Percentiles rank a stretch among this genome's conserved stretches.
phyloP scores from a whole-genome alignment of 2,329 filamentous ascomycete species.

The Podosphaera aphanis region DNA sequence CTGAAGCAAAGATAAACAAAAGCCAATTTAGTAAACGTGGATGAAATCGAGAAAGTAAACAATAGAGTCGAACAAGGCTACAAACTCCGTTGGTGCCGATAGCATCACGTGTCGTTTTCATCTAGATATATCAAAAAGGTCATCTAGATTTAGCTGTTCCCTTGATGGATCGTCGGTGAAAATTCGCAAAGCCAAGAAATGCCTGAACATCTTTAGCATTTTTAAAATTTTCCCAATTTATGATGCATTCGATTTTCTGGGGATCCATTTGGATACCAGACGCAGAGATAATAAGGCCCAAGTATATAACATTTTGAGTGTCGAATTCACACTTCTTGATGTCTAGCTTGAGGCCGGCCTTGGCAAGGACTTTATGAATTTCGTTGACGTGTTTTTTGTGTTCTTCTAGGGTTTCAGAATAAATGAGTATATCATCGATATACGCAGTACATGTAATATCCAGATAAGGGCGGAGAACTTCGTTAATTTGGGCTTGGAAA shows the following conservation, averaged over 20 bases:
- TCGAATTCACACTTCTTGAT: background rate
- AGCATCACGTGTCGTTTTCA: too few relatives aligned
- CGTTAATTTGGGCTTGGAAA: background rate
- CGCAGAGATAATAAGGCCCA: background rate
- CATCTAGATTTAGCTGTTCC: too few relatives aligned
- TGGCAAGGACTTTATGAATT: background rate
- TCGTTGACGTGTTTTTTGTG: background rate
- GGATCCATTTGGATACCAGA: background rate
- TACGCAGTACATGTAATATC: background rate
- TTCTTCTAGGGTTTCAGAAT: background rate
- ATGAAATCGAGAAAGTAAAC: too few relatives aligned
- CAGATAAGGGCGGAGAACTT: background rate
- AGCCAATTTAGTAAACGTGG: too few relatives aligned
- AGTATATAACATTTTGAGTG: background rate
- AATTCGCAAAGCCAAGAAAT: too few relatives aligned
- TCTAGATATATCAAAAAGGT: too few relatives aligned
- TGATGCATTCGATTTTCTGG: background rate
- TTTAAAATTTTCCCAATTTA: background rate
- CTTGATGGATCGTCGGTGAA: too few relatives aligned
- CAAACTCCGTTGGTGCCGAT: too few relatives aligned
- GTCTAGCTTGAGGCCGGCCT: background rate
- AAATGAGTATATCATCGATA: conserved; percentile 1
- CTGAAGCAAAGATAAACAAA: too few relatives aligned
- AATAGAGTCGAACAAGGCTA: too few relatives aligned
- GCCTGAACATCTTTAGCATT: too few relatives aligned